These are phyloP conservation scores for Plasmodium gonderi DNA, from an alignment of 169 alveolate species.

Conservation along the genomic window DNA sequence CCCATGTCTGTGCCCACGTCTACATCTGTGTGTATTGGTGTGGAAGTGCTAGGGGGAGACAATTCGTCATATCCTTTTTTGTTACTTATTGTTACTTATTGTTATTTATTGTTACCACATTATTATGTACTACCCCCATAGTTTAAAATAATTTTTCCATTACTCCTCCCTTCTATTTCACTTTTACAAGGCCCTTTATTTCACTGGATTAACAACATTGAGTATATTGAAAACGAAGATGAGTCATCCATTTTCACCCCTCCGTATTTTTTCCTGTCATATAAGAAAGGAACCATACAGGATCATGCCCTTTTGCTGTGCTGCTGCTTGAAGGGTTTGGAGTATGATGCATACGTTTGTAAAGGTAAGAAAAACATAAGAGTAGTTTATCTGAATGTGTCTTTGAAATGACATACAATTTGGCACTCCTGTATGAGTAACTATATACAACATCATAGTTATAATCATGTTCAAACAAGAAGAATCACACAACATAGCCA, in stretches of 20 bases:
- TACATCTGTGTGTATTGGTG: too few relatives aligned
- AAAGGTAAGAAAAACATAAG: constrained; percentile 48
- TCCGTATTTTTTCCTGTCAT: constrained; percentile 77
- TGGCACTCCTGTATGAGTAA: background rate
- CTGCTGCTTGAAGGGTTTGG: constrained; percentile 79
- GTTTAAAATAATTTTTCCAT: background rate
- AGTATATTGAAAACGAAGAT: constrained; percentile 77
- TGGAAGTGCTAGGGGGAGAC: too few relatives aligned
- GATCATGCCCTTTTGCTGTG: constrained; percentile 81
- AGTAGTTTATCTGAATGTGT: background rate
- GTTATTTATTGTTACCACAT: too few relatives aligned
- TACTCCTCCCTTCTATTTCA: background rate
- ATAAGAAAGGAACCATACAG: constrained; percentile 81
- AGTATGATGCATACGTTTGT: constrained; percentile 82
- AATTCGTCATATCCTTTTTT: too few relatives aligned
- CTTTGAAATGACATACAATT: background rate
- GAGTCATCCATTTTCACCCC: constrained; percentile 77
- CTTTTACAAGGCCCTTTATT: constrained; percentile 71
- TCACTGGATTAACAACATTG: constrained; percentile 81
- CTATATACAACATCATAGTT: background rate
- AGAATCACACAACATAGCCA: too few relatives aligned
- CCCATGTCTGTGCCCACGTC: too few relatives aligned
- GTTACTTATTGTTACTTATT: too few relatives aligned
- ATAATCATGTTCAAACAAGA: background rate
- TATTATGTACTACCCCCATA: too few relatives aligned